Percentiles rank a stretch among this genome's conserved stretches.
Conservation (phyloP, 2,329 filamentous ascomycete genomes). For the Diatrype stigma region DNA sequence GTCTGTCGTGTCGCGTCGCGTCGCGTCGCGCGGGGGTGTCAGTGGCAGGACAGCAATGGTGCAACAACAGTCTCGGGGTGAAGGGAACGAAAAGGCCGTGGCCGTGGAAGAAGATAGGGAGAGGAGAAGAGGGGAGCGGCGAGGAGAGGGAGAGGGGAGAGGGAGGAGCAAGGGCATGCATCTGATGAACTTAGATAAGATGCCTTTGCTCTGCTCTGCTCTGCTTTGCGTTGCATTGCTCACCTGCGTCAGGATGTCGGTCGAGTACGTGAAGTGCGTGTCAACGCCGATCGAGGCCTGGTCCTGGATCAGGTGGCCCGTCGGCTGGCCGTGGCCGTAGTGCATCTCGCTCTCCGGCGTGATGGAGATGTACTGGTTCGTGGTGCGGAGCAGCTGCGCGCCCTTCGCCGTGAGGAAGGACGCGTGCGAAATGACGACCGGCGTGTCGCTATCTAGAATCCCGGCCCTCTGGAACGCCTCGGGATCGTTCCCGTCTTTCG, state of each 20-base stretch:
- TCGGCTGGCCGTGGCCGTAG: conserved; percentile 49
- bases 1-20: too few relatives aligned
- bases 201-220: too few relatives aligned
- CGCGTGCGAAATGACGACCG: conserved; percentile 50
- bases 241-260: conserved; percentile 48
- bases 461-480: conserved; percentile 31
- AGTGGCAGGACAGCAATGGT: too few relatives aligned
- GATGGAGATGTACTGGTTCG: conserved; percentile 51
- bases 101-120: too few relatives aligned
- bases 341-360: conserved; percentile 58
- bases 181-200: too few relatives aligned
- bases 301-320: conserved; percentile 40
- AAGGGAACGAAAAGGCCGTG: too few relatives aligned
- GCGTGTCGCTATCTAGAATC: conserved; percentile 39
- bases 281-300: conserved; percentile 51
- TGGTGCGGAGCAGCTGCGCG: conserved; percentile 37
- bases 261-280: conserved; percentile 48
- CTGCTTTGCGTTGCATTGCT: too few relatives aligned
- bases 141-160: too few relatives aligned
- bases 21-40: too few relatives aligned
- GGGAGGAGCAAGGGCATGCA: too few relatives aligned
- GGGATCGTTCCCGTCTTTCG: conserved; percentile 32
- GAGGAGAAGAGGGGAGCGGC: too few relatives aligned
- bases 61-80: too few relatives aligned
- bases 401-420: conserved; percentile 38